Percentiles rank a stretch among this genome's conserved stretches.
Conservation (phyloP, 2,329 filamentous ascomycete genomes). For the Mariannaea elegans region DNA sequence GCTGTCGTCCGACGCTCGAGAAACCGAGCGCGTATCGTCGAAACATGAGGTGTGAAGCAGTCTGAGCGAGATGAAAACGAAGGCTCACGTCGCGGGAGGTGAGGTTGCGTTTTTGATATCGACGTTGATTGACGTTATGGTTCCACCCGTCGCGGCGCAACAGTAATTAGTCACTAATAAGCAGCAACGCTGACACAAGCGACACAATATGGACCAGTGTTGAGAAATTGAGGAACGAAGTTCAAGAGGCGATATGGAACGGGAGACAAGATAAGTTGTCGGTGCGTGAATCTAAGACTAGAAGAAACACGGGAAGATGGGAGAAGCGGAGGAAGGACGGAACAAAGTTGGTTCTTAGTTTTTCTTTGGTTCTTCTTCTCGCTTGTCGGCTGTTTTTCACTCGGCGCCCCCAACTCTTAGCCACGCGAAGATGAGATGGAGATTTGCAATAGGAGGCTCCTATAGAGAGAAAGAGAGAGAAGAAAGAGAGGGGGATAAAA, state of each 20-base stretch:
- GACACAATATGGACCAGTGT: slow-evolving; percentile 10
- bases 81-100: slow-evolving; percentile 9
- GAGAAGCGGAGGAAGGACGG: slow-evolving; percentile 8
- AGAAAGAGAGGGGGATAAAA: not conserved
- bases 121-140: slow-evolving; percentile 12
- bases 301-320: slow-evolving; percentile 5
- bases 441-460: not conserved
- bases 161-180: not conserved
- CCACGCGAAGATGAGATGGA: slow-evolving; percentile 9
- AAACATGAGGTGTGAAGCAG: slow-evolving; percentile 48
- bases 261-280: not conserved
- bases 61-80: slow-evolving; percentile 25
- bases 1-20: slow-evolving; percentile 57
- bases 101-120: not conserved
- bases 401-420: slow-evolving; percentile 12
- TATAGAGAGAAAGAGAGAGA: not conserved
- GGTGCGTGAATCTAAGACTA: slow-evolving; percentile 10
- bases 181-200: not conserved
- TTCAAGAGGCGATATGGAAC: not conserved
- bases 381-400: slow-evolving; percentile 14
- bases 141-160: slow-evolving; percentile 15
- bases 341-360: slow-evolving; percentile 13
- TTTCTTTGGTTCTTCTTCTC: slow-evolving; percentile 1
- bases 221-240: not conserved
- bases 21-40: slow-evolving; percentile 64